Base-by-base conservation (phyloP, 2,329 filamentous ascomycete genomes). In the Trichoderma sp. region DNA sequence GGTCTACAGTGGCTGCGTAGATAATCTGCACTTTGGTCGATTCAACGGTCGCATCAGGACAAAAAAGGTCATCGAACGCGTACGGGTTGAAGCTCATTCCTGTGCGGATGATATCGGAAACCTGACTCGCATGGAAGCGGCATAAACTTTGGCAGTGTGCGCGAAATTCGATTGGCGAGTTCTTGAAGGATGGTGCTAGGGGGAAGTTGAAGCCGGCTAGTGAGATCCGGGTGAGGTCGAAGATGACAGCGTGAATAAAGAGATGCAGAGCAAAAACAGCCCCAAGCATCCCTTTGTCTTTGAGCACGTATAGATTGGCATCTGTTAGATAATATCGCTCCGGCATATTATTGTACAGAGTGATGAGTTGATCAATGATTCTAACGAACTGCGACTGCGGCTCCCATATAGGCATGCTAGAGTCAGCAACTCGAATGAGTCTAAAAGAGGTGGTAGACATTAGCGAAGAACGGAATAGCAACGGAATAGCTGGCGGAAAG, bases 21-120 rank as follows among this genome's bases (percentile, higher is more conserved):
- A 75, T 70, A 32, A 74, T 71, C 25, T 74, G 74, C 22, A 76
- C 72, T 56, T 75, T 76, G 54, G 72, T 69, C 7, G 74, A 71
- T 58, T 75, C 74, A 25, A 72, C 67, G 9, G 70, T 69, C 17
- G 72, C 72, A 45, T 71, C 72, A 15, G 70, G 65, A 29, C 71
- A 72, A 42, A 72, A 71, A 4, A 70, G 67, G 45, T 76, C 74
- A 50, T 73, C 72, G 37, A 74, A 73, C 10, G 69, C 67, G 4
- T 22, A 61, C 15, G 63, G 59, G 9, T 68, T 70, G 32, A 67
- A 67, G 19, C 15, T 48, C 48, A 74, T 56, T 12, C 68, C 72
- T 22, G 54, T 64, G 29, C 69, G 65, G 13, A 75, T 64, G 17
- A 75, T 70, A n/a, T 68, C 60, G 4, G 71, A 71, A 15, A 73